Evolutionary conservation across 225 moss, liverwort and hornwort species (phyloP).

Genomic region (Thuidium tamariscinum): DNA sequence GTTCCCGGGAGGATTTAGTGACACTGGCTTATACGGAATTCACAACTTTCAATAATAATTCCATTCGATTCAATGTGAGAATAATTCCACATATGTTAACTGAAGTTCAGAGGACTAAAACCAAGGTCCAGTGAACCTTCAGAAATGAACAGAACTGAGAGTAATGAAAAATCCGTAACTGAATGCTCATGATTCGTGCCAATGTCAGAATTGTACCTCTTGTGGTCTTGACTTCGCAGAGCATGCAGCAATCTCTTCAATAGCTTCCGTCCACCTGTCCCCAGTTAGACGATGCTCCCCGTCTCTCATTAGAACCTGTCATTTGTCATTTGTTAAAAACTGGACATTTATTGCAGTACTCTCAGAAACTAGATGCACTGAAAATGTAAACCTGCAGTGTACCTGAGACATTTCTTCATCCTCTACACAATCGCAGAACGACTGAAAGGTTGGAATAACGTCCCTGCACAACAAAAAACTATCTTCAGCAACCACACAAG

Average conservation of each 20-base stretch:
- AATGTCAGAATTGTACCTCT: slow-evolving; percentile 42
- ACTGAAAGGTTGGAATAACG: slow-evolving; percentile 71
- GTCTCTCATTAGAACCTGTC: slow-evolving; percentile 84
- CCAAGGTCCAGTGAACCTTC: neutral
- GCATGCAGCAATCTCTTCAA: slow-evolving; percentile 95
- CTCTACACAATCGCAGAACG: slow-evolving; percentile 85
- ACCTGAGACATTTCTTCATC: slow-evolving; percentile 98
- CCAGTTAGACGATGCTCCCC: slow-evolving; percentile 85
- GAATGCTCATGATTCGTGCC: neutral
- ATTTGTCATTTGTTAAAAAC: slow-evolving; percentile 1
- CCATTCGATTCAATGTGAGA: neutral
- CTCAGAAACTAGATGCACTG: neutral
- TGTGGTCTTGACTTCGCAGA: slow-evolving; percentile 78
- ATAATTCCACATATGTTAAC: neutral
- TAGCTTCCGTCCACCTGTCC: slow-evolving; percentile 96
- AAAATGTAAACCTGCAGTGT: neutral
- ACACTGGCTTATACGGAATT: neutral
- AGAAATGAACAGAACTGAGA: neutral
- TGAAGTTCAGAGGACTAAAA: neutral
- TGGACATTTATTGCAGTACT: neutral
- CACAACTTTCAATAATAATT: neutral
- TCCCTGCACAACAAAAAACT: slow-evolving; percentile 50
- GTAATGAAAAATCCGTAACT: neutral
- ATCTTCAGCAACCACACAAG: neutral
- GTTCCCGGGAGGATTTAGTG: neutral